These are phyloP conservation scores for Xylaria polymorpha DNA, from an alignment of 2,329 filamentous ascomycete genomes.

Conservation along the genomic window DNA sequence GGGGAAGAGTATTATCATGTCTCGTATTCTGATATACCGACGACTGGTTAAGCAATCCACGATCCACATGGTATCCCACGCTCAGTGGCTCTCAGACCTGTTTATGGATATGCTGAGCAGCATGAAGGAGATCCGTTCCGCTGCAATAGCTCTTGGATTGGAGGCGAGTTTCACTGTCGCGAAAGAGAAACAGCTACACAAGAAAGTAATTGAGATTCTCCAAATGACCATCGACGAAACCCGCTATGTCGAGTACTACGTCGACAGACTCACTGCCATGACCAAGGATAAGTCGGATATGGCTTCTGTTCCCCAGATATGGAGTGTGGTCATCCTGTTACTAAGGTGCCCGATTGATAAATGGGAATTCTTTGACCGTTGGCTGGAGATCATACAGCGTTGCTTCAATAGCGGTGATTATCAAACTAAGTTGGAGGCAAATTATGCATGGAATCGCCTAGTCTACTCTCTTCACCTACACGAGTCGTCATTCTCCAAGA, in stretches of 20 bases:
- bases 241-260: constrained; percentile 77
- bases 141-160: constrained; percentile 79
- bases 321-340: constrained; percentile 84
- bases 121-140: constrained; percentile 78
- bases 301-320: constrained; percentile 83
- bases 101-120: constrained; percentile 84
- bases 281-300: constrained; percentile 71
- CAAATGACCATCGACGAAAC: constrained; percentile 67
- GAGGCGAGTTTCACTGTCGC: constrained; percentile 77
- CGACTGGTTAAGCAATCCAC: constrained; percentile 79
- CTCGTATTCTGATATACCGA: constrained; percentile 82
- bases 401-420: constrained; percentile 85
- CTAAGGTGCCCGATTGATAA: constrained; percentile 72
- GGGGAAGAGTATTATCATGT: constrained; percentile 83
- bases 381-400: constrained; percentile 81
- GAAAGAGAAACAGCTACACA: constrained; percentile 73
- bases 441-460: constrained; percentile 86
- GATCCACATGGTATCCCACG: constrained; percentile 74
- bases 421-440: constrained; percentile 78
- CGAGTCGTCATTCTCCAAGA: constrained; percentile 67
- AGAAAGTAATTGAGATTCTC: constrained; percentile 73
- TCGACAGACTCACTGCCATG: constrained; percentile 74
- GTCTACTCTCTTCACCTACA: constrained; percentile 78
- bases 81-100: constrained; percentile 84
- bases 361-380: constrained; percentile 80